These are phyloP conservation scores for Syncephalastrum racemosum DNA, from an alignment of 371 early-diverging fungal genomes.

Conservation along the genomic window DNA sequence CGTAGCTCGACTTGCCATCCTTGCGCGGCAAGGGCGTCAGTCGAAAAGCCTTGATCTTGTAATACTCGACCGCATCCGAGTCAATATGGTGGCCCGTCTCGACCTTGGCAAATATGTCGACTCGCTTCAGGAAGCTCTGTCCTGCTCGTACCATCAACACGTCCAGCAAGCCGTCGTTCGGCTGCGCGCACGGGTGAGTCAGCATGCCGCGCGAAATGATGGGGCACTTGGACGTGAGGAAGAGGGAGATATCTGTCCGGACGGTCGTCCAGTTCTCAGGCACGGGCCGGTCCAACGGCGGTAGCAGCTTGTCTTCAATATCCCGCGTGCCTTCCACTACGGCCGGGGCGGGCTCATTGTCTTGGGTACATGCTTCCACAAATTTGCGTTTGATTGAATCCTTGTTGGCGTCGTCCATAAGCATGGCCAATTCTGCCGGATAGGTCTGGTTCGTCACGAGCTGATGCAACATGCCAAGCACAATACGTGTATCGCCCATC, in stretches of 20 bases:
- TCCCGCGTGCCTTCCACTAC: neutral
- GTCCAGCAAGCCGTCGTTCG: conserved; percentile 61
- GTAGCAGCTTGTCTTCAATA: conserved; percentile 31
- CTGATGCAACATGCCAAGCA: conserved; percentile 51
- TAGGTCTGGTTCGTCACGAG: conserved; percentile 48
- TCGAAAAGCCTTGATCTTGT: conserved; percentile 62
- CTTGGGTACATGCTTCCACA: conserved; percentile 4
- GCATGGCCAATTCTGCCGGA: conserved; percentile 43
- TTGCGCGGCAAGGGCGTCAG: conserved; percentile 42
- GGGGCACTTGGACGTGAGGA: conserved; percentile 58
- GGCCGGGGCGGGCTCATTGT: neutral
- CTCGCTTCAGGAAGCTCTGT: conserved; percentile 26
- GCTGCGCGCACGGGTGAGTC: conserved; percentile 56
- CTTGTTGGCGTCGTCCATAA: conserved; percentile 49
- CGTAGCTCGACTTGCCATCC: conserved; percentile 40
- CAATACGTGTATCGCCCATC: conserved; percentile 62
- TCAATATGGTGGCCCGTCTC: conserved; percentile 60
- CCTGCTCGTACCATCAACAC: conserved; percentile 46
- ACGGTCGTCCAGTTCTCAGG: conserved; percentile 55
- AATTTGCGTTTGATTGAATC: conserved; percentile 37
- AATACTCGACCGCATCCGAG: conserved; percentile 59
- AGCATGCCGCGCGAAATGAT: conserved; percentile 53
- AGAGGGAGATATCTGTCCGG: conserved; percentile 43
- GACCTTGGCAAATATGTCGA: conserved; percentile 45
- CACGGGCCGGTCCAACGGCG: conserved; percentile 33